phyloP scores from a whole-genome alignment of 805 yeast species.

The Ogataea ramenticola region DNA sequence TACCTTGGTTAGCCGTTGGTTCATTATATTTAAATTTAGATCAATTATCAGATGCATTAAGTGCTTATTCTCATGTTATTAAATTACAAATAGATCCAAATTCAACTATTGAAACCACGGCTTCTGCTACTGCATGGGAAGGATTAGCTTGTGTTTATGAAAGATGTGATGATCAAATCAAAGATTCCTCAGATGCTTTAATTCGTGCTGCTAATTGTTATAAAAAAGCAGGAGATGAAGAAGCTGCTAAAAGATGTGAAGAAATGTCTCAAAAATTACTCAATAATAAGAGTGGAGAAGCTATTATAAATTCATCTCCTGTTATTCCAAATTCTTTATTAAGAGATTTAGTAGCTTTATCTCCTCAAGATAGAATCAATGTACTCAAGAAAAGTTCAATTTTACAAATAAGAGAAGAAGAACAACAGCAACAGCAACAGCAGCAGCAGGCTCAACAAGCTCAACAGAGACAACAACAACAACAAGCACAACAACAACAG shows the following conservation, averaged over 20 bases:
- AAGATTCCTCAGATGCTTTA: constrained; percentile 57
- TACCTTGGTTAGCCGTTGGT: constrained; percentile 64
- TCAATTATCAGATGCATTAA: constrained; percentile 58
- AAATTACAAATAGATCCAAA: constrained; percentile 42
- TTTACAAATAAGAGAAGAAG: not conserved
- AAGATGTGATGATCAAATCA: constrained; percentile 51
- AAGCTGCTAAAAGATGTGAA: constrained; percentile 34
- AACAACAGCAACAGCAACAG: not conserved
- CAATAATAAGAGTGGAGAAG: constrained; percentile 30
- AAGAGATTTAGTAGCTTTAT: constrained; percentile 35
- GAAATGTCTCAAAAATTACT: constrained; percentile 35
- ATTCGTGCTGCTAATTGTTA: constrained; percentile 43
- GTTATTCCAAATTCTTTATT: constrained; percentile 37
- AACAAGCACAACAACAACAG: not conserved
- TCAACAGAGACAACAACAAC: not conserved
- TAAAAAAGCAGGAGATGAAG: constrained; percentile 37
- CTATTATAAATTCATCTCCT: constrained; percentile 28
- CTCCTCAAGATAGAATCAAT: constrained; percentile 31
- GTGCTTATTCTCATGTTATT: constrained; percentile 62
- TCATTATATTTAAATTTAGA: constrained; percentile 49
- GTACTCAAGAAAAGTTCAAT: not conserved
- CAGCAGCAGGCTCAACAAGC: not conserved
- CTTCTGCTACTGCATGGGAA: constrained; percentile 57
- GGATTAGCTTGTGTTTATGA: constrained; percentile 58
- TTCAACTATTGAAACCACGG: constrained; percentile 21